Percentiles rank a stretch among this genome's conserved stretches.
Conservation (phyloP, 257 asterid genomes). For the Scutellaria galericulata region DNA sequence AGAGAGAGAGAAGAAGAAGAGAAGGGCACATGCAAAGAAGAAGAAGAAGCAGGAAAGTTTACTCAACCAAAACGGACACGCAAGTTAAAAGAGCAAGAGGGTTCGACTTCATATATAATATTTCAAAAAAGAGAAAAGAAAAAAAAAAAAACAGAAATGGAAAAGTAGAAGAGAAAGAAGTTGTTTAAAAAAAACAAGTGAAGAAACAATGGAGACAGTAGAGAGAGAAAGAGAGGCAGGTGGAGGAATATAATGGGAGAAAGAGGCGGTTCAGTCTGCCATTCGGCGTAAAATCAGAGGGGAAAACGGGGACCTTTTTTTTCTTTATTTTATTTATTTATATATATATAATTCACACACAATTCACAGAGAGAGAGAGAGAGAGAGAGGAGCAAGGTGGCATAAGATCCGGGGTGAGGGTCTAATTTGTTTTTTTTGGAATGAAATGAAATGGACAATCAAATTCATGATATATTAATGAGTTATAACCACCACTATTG, state of each 20-base stretch:
- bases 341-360: too few relatives aligned
- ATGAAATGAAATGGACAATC: conserved; percentile 6
- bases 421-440: conserved; percentile 34
- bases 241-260: conserved; percentile 82
- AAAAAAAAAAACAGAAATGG: too few relatives aligned
- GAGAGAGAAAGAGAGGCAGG: conserved; percentile 48
- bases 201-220: conserved; percentile 22
- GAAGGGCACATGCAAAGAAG: conserved; percentile 47
- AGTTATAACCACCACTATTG: background rate
- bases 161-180: background rate
- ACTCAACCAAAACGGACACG: conserved; percentile 35
- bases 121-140: background rate
- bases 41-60: conserved; percentile 28
- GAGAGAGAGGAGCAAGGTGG: conserved; percentile 40
- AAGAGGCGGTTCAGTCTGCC: conserved; percentile 84
- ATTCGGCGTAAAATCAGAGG: conserved; percentile 84
- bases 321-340: background rate
- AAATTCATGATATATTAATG: too few relatives aligned
- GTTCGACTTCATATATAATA: conserved; percentile 23
- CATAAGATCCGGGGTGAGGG: conserved; percentile 73
- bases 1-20: background rate
- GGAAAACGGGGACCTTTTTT: conserved; percentile 32
- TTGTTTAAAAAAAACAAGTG: background rate
- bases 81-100: conserved; percentile 25
- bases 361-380: background rate